phyloP scores from a whole-genome alignment of 1,284 basidiomycete genomes.

The Retiboletus flavoniger region DNA sequence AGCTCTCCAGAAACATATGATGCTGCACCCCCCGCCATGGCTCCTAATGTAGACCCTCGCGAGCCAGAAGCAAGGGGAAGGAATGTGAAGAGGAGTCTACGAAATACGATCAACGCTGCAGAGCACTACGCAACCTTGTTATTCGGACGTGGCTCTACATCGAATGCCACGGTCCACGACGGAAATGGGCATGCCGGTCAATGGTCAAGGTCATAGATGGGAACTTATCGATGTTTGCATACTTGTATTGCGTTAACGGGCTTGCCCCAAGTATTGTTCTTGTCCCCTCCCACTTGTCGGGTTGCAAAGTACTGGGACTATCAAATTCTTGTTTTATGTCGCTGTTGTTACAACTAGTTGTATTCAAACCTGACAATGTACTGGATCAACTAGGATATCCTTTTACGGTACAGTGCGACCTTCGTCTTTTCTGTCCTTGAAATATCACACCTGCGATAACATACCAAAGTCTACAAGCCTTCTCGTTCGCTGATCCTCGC shows the following conservation, averaged over 20 bases:
- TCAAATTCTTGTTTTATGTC: conserved; percentile 11
- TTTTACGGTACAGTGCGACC: conserved; percentile 11
- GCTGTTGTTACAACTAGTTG: conserved; percentile 30
- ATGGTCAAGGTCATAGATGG: conserved; percentile 27
- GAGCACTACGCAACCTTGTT: conserved; percentile 68
- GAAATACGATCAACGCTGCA: conserved; percentile 64
- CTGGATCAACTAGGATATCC: conserved; percentile 1
- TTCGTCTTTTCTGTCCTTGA: neutral
- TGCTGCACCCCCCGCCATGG: conserved; percentile 43
- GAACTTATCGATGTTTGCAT: conserved; percentile 7
- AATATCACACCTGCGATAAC: neutral
- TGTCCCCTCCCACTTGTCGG: neutral
- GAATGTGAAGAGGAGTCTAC: conserved; percentile 60
- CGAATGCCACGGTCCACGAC: conserved; percentile 24
- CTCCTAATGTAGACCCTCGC: conserved; percentile 28
- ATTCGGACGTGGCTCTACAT: conserved; percentile 46
- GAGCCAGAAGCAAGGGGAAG: conserved; percentile 48
- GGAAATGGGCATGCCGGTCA: conserved; percentile 26
- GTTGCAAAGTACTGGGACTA: conserved; percentile 16
- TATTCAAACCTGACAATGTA: conserved; percentile 23
- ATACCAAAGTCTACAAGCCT: neutral
- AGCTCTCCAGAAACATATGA: conserved; percentile 39
- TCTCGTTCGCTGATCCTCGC: neutral
- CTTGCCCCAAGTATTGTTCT: conserved; percentile 6
- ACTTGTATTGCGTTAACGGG: conserved; percentile 9